These are phyloP conservation scores for Yamadazyma paraphyllophila DNA, from an alignment of 805 yeast species.

Conservation along the genomic window DNA sequence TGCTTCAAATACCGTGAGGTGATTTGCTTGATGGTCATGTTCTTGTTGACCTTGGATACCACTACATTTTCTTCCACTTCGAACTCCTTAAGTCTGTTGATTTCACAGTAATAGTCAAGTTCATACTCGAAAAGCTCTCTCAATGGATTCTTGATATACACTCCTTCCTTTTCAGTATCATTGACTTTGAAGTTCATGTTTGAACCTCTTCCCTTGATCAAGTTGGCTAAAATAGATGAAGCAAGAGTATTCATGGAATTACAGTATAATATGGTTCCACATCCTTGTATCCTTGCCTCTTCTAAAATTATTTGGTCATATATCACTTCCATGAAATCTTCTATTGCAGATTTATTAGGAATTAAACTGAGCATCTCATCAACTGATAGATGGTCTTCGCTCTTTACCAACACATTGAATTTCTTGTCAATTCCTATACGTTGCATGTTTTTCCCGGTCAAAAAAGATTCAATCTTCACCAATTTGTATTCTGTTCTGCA, in stretches of 20 bases:
- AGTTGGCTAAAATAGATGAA: constrained; percentile 70
- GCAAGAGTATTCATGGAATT: constrained; percentile 84
- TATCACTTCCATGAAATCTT: constrained; percentile 57
- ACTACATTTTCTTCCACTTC: constrained; percentile 18
- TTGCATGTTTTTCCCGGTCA: constrained; percentile 6
- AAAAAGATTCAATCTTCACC: not conserved
- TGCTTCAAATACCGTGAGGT: constrained; percentile 67
- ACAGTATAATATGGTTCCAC: constrained; percentile 66
- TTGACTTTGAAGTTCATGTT: constrained; percentile 53
- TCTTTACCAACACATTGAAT: constrained; percentile 10
- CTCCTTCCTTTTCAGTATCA: constrained; percentile 34
- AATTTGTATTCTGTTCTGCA: not conserved
- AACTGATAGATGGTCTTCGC: constrained; percentile 18
- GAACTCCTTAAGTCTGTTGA: constrained; percentile 39
- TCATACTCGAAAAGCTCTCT: constrained; percentile 75
- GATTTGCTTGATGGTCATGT: constrained; percentile 79
- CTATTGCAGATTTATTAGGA: constrained; percentile 58
- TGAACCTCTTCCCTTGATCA: constrained; percentile 86
- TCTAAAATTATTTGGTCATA: constrained; percentile 45
- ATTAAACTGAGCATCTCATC: constrained; percentile 36
- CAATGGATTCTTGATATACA: constrained; percentile 64
- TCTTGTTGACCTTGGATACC: constrained; percentile 51
- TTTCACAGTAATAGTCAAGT: constrained; percentile 50
- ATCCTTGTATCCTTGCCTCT: constrained; percentile 43
- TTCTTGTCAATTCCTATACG: constrained; percentile 11